These are phyloP conservation scores for Protomyces gravidus DNA, from an alignment of 1,139 yeast genomes.

Conservation along the genomic window DNA sequence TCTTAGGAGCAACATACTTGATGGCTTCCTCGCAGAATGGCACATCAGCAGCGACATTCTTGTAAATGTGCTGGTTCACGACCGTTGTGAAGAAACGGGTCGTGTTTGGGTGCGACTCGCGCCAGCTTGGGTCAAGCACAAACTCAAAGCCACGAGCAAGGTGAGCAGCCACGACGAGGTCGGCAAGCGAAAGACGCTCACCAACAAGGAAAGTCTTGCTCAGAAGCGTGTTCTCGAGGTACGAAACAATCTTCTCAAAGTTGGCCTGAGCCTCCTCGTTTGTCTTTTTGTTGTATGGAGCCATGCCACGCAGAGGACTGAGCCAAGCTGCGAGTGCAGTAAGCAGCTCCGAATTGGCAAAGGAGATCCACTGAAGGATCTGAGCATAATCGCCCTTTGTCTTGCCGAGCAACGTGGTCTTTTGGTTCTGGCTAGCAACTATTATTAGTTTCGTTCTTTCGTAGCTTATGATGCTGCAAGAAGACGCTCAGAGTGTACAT, in stretches of 20 bases:
- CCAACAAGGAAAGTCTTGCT: constrained; percentile 85
- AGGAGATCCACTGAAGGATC: constrained; percentile 77
- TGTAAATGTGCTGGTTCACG: constrained; percentile 53
- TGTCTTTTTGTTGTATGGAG: constrained; percentile 74
- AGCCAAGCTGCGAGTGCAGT: constrained; percentile 44
- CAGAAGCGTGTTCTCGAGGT: constrained; percentile 60
- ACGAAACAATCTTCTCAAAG: constrained; percentile 41
- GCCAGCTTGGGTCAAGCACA: constrained; percentile 74
- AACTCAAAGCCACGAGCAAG: constrained; percentile 61
- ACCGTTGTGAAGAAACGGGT: constrained; percentile 86
- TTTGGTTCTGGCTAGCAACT: constrained; percentile 40
- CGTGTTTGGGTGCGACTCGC: constrained; percentile 65
- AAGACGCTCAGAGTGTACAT: constrained; percentile 47
- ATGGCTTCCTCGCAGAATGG: constrained; percentile 40
- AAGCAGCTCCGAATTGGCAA: constrained; percentile 67
- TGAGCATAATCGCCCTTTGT: constrained; percentile 63
- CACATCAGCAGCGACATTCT: constrained; percentile 42
- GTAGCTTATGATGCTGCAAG: constrained; percentile 1
- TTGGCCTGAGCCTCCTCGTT: constrained; percentile 56
- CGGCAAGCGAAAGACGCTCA: constrained; percentile 84
- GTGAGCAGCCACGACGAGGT: constrained; percentile 60
- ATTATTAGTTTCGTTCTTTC: not conserved
- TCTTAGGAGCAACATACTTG: constrained; percentile 73
- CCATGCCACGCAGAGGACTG: constrained; percentile 49
- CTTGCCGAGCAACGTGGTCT: constrained; percentile 55